These are phyloP conservation scores for Penicillium sp. DNA, from an alignment of 2,329 filamentous ascomycete genomes.

Conservation along the genomic window DNA sequence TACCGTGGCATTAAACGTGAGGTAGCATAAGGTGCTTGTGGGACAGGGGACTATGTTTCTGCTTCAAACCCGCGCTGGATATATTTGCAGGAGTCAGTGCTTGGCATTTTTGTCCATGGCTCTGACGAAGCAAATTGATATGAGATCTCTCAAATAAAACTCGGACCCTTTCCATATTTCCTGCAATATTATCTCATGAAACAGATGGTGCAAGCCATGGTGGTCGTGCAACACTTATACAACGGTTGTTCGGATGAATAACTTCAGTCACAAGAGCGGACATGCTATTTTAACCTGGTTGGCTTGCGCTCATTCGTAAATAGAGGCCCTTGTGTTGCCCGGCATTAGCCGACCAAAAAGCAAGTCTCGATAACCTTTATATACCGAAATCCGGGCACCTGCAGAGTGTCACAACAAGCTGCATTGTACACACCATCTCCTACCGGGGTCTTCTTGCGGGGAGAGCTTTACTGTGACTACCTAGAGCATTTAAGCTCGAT, in stretches of 20 bases:
- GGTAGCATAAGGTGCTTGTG: not conserved
- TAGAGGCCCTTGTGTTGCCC: not conserved
- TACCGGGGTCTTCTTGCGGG: constrained; percentile 5
- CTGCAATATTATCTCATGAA: not conserved
- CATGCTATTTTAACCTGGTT: not conserved
- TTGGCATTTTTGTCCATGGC: no score
- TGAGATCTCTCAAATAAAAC: not conserved
- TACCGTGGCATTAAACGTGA: not conserved
- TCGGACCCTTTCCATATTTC: not conserved
- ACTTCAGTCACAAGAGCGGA: not conserved
- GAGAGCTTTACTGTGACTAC: not conserved
- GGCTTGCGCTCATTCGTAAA: not conserved
- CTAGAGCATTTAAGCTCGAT: not conserved
- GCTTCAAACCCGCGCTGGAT: not conserved
- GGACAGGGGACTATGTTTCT: not conserved
- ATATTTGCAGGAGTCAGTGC: not conserved
- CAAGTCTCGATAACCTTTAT: not conserved
- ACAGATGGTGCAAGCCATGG: not conserved
- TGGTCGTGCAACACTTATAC: not conserved
- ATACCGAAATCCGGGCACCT: constrained; percentile 1
- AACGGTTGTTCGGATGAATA: not conserved
- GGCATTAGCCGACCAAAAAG: not conserved
- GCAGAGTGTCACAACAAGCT: constrained; percentile 7
- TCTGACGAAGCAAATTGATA: not conserved
- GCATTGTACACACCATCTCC: not conserved